Conservation (phyloP, 805 yeast genomes). For the Starmerella ratchasimensis region DNA sequence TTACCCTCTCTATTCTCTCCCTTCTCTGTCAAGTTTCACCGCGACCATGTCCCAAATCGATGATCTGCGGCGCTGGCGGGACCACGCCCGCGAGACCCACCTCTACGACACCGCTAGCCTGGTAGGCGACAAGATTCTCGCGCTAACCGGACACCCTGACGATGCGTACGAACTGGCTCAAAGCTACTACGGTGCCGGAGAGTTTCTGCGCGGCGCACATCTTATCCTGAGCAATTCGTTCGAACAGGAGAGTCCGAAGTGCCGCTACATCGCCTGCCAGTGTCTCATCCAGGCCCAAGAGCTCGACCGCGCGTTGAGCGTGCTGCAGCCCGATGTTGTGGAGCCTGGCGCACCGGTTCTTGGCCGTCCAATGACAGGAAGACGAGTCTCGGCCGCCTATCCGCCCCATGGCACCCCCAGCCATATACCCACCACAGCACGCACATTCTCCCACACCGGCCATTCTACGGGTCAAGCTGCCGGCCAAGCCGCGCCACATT, state of each 20-base stretch:
- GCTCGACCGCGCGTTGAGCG: constrained; percentile 80
- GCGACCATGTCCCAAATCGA: constrained; percentile 70
- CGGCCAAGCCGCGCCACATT: background rate
- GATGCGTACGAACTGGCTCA: constrained; percentile 97
- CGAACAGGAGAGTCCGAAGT: constrained; percentile 38
- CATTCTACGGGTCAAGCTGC: background rate
- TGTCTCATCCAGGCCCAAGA: constrained; percentile 34
- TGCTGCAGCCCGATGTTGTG: constrained; percentile 29
- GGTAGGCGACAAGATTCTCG: constrained; percentile 78
- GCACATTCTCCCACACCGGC: background rate
- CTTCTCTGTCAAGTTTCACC: too few species aligned
- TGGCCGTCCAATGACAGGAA: background rate
- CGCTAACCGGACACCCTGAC: constrained; percentile 70
- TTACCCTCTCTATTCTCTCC: too few species aligned
- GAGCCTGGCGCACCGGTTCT: background rate
- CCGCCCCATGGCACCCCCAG: background rate
- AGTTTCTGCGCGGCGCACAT: constrained; percentile 65
- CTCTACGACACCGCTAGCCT: constrained; percentile 81
- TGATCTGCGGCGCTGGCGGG: constrained; percentile 77
- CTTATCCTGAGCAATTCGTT: constrained; percentile 43
- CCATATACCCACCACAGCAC: background rate
- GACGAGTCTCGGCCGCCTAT: background rate
- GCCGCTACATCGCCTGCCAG: constrained; percentile 67
- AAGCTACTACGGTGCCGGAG: constrained; percentile 62
- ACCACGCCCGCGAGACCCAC: constrained; percentile 84